Base-by-base conservation (phyloP, 495 filamentous ascomycete genomes). In the Aspergillus ostianus region DNA sequence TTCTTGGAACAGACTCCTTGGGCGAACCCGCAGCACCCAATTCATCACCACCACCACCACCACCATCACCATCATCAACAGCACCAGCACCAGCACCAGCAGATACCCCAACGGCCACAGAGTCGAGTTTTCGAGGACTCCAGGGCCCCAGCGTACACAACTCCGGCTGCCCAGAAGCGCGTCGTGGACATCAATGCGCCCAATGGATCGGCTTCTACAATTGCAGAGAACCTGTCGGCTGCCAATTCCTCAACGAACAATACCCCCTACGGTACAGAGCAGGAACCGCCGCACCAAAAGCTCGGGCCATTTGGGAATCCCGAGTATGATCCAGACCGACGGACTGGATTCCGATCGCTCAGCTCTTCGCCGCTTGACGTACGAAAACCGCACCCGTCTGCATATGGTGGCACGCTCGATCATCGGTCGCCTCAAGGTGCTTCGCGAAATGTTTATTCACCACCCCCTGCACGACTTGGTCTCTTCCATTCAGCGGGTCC, bases 11-110 rank as follows among this genome's bases (percentile, higher is more conserved):
- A 89, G 60, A 93, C 87, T 2, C 88, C 90, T 0, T 96, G 91
- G 91, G 90, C 90, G 27, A 94, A 94, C 69, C 89, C 90, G 15
- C 89, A 92, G 59, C 90, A 95, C 66, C 90, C 91, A 0, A 85
- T 85, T 15, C 89, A 92, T 66, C 79, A 78, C 20, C 50, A 78
- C 20, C 50, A 52, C 17, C 89, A 92, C 66, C 79, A 78, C 20
- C 50, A 78, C 20, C 50, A 52, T n/a, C 50, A 29, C 9, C 50
- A 21, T n/a, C 50, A 52, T 6, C 88, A 21, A n/a, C 50, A 52
- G 13, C 88, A 91, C 65, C 79, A 79, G 51, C 88, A 91, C 65
- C 79, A 79, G 51, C 73, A 77, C 49, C 75, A 80, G 52, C 67
- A 72, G 32, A 64, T 72, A 47, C 70, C 71, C 15, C 70, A 72